These are phyloP conservation scores for Hypoxylon lienhwacheense DNA, from an alignment of 495 filamentous ascomycete species.

Conservation along the genomic window DNA sequence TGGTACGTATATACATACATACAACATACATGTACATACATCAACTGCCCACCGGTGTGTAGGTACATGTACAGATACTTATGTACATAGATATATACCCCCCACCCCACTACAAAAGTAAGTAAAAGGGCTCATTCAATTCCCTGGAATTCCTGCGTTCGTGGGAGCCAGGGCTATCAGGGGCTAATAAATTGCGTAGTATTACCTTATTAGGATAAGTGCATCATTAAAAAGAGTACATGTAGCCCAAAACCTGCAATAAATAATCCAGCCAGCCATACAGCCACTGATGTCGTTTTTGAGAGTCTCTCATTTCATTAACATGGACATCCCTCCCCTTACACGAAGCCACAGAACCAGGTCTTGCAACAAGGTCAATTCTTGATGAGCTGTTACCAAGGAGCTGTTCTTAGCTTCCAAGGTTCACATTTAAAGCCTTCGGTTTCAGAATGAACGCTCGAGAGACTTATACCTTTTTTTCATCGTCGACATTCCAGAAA, in stretches of 20 bases:
- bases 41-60: not conserved
- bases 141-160: slow-evolving; percentile 33
- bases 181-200: slow-evolving; percentile 28
- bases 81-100: not conserved
- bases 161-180: slow-evolving; percentile 11
- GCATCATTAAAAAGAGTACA: not conserved
- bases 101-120: slow-evolving; percentile 30
- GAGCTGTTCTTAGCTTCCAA: not conserved
- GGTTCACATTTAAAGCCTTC: slow-evolving; percentile 13
- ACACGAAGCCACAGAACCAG: slow-evolving; percentile 17
- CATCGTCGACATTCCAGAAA: slow-evolving; percentile 2
- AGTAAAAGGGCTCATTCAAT: no score
- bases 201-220: slow-evolving; percentile 12
- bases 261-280: no score
- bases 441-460: slow-evolving; percentile 29
- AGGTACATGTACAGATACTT: slow-evolving; percentile 10
- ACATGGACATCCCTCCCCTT: slow-evolving; percentile 14
- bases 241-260: slow-evolving; percentile 27
- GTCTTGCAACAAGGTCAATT: slow-evolving; percentile 15
- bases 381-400: slow-evolving; percentile 4
- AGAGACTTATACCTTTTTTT: not conserved
- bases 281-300: slow-evolving; percentile 29
- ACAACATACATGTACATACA: not conserved
- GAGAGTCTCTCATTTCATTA: slow-evolving; percentile 34
- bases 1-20: not conserved